Conservation (phyloP, 2,329 filamentous ascomycete species). For the Aspergillus sp. region DNA sequence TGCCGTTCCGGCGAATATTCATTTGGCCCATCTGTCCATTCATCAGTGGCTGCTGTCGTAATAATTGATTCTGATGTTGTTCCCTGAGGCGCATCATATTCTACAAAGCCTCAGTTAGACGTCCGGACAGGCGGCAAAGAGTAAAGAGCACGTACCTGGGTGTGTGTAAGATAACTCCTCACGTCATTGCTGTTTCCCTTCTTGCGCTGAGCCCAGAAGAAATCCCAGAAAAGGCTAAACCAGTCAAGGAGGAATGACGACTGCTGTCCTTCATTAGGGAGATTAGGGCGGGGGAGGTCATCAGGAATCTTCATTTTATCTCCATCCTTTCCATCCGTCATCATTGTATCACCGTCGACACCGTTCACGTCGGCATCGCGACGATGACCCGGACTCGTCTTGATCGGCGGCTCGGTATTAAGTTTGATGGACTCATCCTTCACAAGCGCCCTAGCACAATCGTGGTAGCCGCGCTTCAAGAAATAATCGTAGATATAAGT, state of each 20-base stretch:
- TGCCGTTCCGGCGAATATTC: constrained; percentile 59
- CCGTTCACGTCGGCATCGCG: constrained; percentile 72
- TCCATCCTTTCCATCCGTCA: constrained; percentile 79
- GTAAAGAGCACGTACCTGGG: constrained; percentile 61
- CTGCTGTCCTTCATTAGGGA: constrained; percentile 67
- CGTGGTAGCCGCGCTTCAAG: constrained; percentile 78
- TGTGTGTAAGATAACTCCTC: constrained; percentile 76
- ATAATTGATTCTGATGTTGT: constrained; percentile 73
- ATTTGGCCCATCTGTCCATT: constrained; percentile 57
- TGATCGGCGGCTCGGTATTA: constrained; percentile 57
- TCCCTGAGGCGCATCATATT: constrained; percentile 70
- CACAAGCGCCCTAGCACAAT: constrained; percentile 75
- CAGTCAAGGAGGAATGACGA: constrained; percentile 89
- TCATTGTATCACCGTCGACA: constrained; percentile 72
- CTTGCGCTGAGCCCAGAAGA: constrained; percentile 79
- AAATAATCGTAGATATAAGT: constrained; percentile 75
- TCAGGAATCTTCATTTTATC: constrained; percentile 72
- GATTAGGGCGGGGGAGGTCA: constrained; percentile 67
- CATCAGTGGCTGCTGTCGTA: constrained; percentile 69
- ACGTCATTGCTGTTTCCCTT: constrained; percentile 66
- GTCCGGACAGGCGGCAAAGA: constrained; percentile 6
- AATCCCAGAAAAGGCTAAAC: constrained; percentile 98
- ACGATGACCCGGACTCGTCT: constrained; percentile 69
- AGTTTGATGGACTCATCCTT: constrained; percentile 62
- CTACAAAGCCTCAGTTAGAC: constrained; percentile 44